A percentile compares a stretch with the other conserved stretches of the same genome.
These are phyloP conservation scores for Bromus sterilis DNA, from an alignment of 176 grass and related monocot genomes.

Conservation along the genomic window DNA sequence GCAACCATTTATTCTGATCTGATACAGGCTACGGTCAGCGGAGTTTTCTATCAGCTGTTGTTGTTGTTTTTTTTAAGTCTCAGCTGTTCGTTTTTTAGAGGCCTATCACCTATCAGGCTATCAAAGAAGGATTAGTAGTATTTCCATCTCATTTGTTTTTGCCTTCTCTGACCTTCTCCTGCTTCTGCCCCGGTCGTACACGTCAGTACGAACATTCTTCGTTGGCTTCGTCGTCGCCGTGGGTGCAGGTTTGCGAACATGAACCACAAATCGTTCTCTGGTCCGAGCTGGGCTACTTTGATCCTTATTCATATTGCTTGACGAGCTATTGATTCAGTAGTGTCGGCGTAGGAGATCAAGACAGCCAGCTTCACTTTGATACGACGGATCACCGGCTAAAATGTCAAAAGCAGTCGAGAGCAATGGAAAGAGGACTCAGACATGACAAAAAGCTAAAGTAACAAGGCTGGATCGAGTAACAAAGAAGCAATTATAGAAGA, in stretches of 20 bases:
- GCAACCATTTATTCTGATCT: background rate
- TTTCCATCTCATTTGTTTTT: background rate
- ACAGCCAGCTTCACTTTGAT: conserved; percentile 6
- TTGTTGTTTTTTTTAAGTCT: background rate
- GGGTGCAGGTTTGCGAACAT: background rate
- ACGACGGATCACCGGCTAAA: background rate
- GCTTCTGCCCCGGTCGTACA: background rate
- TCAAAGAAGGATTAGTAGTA: background rate
- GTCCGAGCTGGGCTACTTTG: background rate
- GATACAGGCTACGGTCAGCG: background rate
- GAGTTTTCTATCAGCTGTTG: background rate
- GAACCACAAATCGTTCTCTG: background rate
- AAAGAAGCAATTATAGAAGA: background rate
- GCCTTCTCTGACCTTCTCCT: background rate
- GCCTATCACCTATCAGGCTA: background rate
- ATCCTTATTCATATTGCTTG: too few species aligned
- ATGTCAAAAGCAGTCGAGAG: background rate
- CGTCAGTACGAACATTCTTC: background rate
- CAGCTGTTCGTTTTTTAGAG: background rate
- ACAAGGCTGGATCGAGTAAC: background rate
- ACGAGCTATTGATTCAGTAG: background rate
- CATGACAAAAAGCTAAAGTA: background rate
- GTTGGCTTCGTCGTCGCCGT: background rate
- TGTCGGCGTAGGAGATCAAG: background rate
- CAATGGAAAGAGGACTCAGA: background rate